Conservation (phyloP, 2,329 filamentous ascomycete genomes). For the Helminthosporium solani region DNA sequence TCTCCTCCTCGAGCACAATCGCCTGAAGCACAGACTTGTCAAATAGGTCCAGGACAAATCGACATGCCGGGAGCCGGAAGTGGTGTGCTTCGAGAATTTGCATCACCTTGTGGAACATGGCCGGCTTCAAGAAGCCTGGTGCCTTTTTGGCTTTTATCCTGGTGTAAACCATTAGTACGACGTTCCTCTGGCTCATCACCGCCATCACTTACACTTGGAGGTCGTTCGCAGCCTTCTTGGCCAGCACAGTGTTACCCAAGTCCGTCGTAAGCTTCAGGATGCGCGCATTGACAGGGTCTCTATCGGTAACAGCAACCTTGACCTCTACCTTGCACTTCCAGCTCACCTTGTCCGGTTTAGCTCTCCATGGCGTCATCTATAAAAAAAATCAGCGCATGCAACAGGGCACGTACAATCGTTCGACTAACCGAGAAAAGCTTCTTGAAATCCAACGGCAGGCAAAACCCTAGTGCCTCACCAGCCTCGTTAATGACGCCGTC, state of each 20-base stretch:
- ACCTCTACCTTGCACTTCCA: conserved; percentile 41
- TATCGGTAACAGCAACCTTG: conserved; percentile 61
- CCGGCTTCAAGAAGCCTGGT: conserved; percentile 70
- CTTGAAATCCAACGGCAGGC: conserved; percentile 75
- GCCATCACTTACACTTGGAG: conserved; percentile 57
- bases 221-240: conserved; percentile 81
- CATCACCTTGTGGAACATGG: conserved; percentile 83
- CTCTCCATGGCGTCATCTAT: conserved; percentile 43
- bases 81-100: conserved; percentile 83
- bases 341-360: conserved; percentile 29
- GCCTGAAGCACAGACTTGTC: conserved; percentile 83
- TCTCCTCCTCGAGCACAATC: conserved; percentile 77
- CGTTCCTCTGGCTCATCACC: background rate
- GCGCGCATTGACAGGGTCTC: conserved; percentile 65
- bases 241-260: conserved; percentile 88
- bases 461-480: conserved; percentile 82
- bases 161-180: conserved; percentile 28
- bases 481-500: conserved; percentile 83
- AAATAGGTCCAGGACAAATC: conserved; percentile 91
- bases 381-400: conserved; percentile 16
- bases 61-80: conserved; percentile 80
- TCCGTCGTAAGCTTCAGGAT: conserved; percentile 85
- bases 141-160: conserved; percentile 75
- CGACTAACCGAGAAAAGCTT: conserved; percentile 69
- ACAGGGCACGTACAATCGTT: background rate